Conservation (phyloP, 371 early-diverging fungal species). For the Zopfochytrium polystomum region DNA sequence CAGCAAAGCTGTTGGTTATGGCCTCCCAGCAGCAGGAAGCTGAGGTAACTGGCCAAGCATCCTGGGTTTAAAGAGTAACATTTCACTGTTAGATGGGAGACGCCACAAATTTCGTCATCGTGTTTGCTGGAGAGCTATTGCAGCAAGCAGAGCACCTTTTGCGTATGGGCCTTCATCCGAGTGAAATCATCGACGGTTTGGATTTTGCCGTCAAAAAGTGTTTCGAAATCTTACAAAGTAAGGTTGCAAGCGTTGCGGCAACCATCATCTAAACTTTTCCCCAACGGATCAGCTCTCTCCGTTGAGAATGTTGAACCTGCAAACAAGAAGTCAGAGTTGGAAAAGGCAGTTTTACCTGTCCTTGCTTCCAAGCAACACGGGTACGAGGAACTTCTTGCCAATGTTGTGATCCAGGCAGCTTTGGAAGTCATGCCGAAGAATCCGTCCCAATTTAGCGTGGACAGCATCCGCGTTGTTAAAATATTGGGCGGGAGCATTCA, state of each 20-base stretch:
- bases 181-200: conserved; percentile 92
- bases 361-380: conserved; percentile 92
- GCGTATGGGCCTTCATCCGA: conserved; percentile 91
- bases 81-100: conserved; percentile 94
- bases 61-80: not conserved
- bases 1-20: conserved; percentile 94
- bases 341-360: conserved; percentile 70
- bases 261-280: not conserved
- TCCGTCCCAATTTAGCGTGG: conserved; percentile 85
- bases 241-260: not conserved
- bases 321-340: conserved; percentile 55
- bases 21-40: conserved; percentile 98
- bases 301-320: conserved; percentile 64
- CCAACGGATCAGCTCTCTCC: conserved; percentile 53
- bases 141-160: conserved; percentile 90
- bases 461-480: conserved; percentile 95
- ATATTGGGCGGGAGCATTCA: conserved; percentile 90
- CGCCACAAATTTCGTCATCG: conserved; percentile 90
- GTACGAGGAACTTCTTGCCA: conserved; percentile 81
- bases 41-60: conserved; percentile 70
- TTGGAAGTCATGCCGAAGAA: conserved; percentile 87
- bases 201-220: conserved; percentile 85
- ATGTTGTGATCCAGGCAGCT: conserved; percentile 84
- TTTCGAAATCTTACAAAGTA: conserved; percentile 77
- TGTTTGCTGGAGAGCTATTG: conserved; percentile 92